Evolutionary conservation across 2,329 filamentous ascomycete species (phyloP).

Genomic region (Thielaviopsis euricoi): DNA sequence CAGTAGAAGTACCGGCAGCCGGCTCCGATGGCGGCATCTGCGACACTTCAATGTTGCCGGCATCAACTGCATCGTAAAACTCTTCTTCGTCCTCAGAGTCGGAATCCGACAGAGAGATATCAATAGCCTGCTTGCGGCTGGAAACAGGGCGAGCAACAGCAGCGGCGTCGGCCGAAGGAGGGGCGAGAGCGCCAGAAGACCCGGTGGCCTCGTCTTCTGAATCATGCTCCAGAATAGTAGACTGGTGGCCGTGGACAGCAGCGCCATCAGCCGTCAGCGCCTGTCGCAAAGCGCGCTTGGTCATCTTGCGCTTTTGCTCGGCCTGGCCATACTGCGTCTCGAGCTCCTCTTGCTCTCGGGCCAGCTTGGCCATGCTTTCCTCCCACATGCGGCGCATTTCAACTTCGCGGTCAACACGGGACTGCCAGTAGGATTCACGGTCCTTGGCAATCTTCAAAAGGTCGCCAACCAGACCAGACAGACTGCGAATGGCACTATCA

Average conservation of each 20-base stretch:
- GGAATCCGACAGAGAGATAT: constrained; percentile 47
- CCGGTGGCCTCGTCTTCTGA: constrained; percentile 15
- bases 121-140: constrained; percentile 5
- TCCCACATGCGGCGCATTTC: constrained; percentile 95
- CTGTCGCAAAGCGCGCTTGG: constrained; percentile 78
- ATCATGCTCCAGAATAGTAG: constrained; percentile 19
- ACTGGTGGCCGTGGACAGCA: constrained; percentile 14
- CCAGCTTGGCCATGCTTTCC: constrained; percentile 96
- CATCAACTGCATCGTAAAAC: constrained; percentile 94
- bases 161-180: not conserved
- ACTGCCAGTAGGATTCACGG: constrained; percentile 93
- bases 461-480: constrained; percentile 72
- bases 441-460: constrained; percentile 84
- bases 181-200: not conserved
- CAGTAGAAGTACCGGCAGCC: constrained; percentile 20
- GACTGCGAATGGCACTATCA: constrained; percentile 73
- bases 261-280: constrained; percentile 46
- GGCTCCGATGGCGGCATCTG: constrained; percentile 41
- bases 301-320: constrained; percentile 75
- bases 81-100: constrained; percentile 76
- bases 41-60: constrained; percentile 72
- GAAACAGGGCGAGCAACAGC: not conserved
- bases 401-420: constrained; percentile 76
- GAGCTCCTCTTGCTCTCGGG: constrained; percentile 79
- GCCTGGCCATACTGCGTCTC: constrained; percentile 78